phyloP scores from a whole-genome alignment of 495 filamentous ascomycete species.

The Penicillium malachiteum region DNA sequence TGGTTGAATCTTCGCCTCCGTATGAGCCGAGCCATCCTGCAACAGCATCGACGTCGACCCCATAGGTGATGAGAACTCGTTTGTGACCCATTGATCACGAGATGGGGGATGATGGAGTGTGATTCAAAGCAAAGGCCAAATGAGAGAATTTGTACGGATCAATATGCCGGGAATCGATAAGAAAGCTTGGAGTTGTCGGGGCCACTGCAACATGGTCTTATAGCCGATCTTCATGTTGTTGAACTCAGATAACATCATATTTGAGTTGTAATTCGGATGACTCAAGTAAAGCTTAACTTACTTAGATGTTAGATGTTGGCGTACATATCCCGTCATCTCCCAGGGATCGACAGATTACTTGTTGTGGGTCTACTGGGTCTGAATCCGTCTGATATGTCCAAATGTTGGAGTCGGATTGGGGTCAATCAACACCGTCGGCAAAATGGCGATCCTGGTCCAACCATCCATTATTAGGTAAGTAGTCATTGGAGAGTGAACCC shows the following conservation, averaged over 20 bases:
- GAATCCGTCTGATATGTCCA: too few relatives aligned
- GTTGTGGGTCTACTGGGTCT: background rate
- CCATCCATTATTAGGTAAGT: constrained; percentile 1
- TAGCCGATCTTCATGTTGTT: background rate
- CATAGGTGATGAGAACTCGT: constrained; percentile 54
- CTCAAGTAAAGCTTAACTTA: background rate
- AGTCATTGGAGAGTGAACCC: background rate
- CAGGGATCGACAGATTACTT: background rate
- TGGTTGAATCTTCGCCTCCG: constrained; percentile 64
- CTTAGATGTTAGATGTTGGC: too few relatives aligned
- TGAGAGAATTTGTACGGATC: constrained; percentile 7
- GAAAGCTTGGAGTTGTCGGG: constrained; percentile 7
- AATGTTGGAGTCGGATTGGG: constrained; percentile 21
- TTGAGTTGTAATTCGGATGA: background rate
- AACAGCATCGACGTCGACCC: constrained; percentile 67
- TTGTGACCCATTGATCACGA: constrained; percentile 34
- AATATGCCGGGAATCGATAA: constrained; percentile 18
- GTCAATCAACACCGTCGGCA: constrained; percentile 5
- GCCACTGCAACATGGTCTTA: background rate
- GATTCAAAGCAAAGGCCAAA: background rate
- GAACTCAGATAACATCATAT: background rate
- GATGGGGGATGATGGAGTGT: background rate
- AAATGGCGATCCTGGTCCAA: background rate
- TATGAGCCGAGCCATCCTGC: constrained; percentile 72
- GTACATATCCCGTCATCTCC: background rate